Evolutionary conservation across 2,329 filamentous ascomycete species (phyloP), one percentile per base, ranked within the genome.

Genomic region (Graphium sp.): DNA sequence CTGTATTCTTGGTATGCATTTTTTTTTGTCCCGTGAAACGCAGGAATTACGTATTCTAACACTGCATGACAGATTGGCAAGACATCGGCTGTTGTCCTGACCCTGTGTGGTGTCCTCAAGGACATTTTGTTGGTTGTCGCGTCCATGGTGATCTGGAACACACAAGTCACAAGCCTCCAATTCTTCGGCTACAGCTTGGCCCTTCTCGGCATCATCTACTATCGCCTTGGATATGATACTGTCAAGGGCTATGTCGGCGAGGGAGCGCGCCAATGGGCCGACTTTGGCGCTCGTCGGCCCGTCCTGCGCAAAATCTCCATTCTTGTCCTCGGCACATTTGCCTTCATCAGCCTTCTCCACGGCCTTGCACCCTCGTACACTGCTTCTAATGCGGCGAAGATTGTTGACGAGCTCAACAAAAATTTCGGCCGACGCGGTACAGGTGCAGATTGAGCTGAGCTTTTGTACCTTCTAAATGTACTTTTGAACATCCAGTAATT

Each of bases 41-140:
- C n/a, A n/a, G n/a, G n/a, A n/a, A n/a, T n/a, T n/a, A n/a, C n/a
- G n/a, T n/a, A n/a, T n/a, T n/a, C n/a, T n/a, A n/a, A n/a, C n/a
- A n/a, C n/a, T n/a, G 2, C n/a, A n/a, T 4, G 19, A 25, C 39
- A 85, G 79, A 87, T 89, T 47, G 81, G 81, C 59, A 85, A 80
- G 62, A 87, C 81, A 11, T 87, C 80, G 1, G 81, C 80, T 29
- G 74, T 89, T 31, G 76, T 87, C 41, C 74, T 89, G 45, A 89
- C 82, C 18, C 75, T 89, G 26, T 87, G 78, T 47, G 81, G 81
- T 59, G 80, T 89, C 22, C 71, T 89, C 37, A 89, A 87, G 66
- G 81, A 89, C 52, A 81, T 89, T 34, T 66, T 89, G 43, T 74
- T 89, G 28, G 81, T 89, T 34, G 59, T 62, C 30, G 76, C 77